These are phyloP conservation scores for Sphaerulina musiva DNA, from an alignment of 2,329 filamentous ascomycete species.

Conservation along the genomic window DNA sequence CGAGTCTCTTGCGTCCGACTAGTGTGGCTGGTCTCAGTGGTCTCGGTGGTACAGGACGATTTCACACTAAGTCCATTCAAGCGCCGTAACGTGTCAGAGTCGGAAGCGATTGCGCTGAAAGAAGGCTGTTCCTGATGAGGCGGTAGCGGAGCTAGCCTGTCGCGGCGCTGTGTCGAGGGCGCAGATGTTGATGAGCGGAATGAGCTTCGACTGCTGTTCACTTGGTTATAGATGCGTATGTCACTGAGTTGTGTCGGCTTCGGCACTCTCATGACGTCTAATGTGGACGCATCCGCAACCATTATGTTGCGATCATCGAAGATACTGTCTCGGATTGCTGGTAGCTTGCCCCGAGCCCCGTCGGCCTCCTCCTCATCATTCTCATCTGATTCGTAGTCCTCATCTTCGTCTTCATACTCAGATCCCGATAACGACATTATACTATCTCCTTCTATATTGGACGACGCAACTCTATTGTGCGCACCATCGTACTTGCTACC, in stretches of 20 bases:
- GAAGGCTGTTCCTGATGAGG: not conserved
- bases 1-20: slow-evolving; percentile 5
- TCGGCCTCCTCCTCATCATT: slow-evolving; percentile 4
- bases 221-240: slow-evolving; percentile 3
- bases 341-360: slow-evolving; percentile 4
- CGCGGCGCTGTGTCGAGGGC: slow-evolving; percentile 6
- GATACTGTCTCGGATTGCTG: slow-evolving; percentile 22
- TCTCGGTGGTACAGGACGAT: slow-evolving; percentile 7
- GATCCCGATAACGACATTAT: slow-evolving; percentile 18
- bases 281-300: slow-evolving; percentile 16
- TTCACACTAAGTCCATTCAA: slow-evolving; percentile 16
- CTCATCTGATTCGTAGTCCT: slow-evolving; percentile 7
- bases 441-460: slow-evolving; percentile 12
- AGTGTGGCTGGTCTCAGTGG: slow-evolving; percentile 6
- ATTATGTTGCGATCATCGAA: slow-evolving; percentile 18
- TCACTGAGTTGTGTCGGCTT: slow-evolving; percentile 10
- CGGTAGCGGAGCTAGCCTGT: slow-evolving; percentile 1
- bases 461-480: slow-evolving; percentile 5
- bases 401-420: slow-evolving; percentile 11
- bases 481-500: slow-evolving; percentile 1
- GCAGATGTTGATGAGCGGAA: slow-evolving; percentile 10
- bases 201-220: slow-evolving; percentile 10
- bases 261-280: slow-evolving; percentile 17
- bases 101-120: not conserved
- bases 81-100: slow-evolving; percentile 14